Percentiles rank a stretch among this genome's conserved stretches.
Evolutionary conservation across 192 early-diverging fungal genomes (phyloP).

Genomic region (Backusella westeae): DNA sequence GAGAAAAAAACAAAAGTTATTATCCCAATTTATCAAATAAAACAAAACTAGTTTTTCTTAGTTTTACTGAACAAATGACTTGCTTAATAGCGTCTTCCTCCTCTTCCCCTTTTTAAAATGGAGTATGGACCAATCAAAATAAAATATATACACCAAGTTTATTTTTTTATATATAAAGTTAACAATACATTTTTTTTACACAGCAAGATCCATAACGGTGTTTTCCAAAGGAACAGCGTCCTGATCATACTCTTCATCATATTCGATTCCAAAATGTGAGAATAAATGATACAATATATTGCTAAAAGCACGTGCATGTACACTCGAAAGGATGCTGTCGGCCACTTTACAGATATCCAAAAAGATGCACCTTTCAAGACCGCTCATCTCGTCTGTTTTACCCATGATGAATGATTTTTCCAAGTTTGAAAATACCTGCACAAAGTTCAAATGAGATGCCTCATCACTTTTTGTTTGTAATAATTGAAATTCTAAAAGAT

Average conservation of each 20-base stretch:
- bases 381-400: neutral
- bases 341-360: conserved; percentile 6
- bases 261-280: neutral
- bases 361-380: neutral
- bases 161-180: neutral
- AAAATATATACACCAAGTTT: neutral
- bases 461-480: neutral
- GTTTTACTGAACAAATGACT: neutral
- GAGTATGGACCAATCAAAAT: neutral
- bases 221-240: conserved; percentile 3
- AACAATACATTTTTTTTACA: neutral
- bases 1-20: neutral
- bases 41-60: neutral
- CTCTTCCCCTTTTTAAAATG: neutral
- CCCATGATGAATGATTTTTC: neutral
- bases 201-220: neutral
- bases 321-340: neutral
- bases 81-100: neutral
- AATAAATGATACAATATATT: neutral
- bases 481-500: neutral
- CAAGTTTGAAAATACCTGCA: neutral
- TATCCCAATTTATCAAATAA: neutral
- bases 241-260: neutral
- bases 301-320: neutral
- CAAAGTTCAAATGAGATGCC: neutral